Percentiles rank a stretch among this genome's conserved stretches.
These are phyloP conservation scores for Raffaelea albimanens DNA, from an alignment of 2,329 filamentous ascomycete genomes.

Conservation along the genomic window DNA sequence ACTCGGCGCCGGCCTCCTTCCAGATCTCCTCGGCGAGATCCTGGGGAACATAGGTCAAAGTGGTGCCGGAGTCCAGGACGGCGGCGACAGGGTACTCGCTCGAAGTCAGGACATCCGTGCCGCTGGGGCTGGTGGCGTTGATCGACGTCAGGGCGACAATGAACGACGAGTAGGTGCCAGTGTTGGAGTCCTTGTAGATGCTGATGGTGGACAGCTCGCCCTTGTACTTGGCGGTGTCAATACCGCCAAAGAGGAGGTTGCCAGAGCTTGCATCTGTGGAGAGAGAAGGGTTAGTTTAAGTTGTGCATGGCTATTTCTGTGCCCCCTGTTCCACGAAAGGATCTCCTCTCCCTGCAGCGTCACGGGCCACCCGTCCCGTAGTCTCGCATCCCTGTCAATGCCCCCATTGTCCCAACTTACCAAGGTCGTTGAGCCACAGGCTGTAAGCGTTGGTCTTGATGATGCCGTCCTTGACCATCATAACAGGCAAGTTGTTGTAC, in stretches of 20 bases:
- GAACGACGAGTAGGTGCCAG: constrained; percentile 32
- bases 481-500: constrained; percentile 54
- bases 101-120: constrained; percentile 36
- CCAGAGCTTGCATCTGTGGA: constrained; percentile 47
- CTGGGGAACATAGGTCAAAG: constrained; percentile 58
- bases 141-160: constrained; percentile 38
- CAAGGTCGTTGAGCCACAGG: constrained; percentile 53
- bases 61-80: constrained; percentile 68
- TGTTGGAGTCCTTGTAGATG: constrained; percentile 37
- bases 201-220: constrained; percentile 54
- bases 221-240: constrained; percentile 64
- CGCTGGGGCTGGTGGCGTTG: constrained; percentile 36
- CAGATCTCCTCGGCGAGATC: constrained; percentile 45
- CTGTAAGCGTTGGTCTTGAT: constrained; percentile 64
- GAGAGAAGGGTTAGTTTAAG: no score
- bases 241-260: constrained; percentile 69
- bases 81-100: constrained; percentile 41
- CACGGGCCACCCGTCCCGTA: no score
- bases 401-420: constrained; percentile 15
- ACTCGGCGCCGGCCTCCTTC: constrained; percentile 44
- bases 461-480: constrained; percentile 51
- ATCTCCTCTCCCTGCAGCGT: no score
- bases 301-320: constrained; percentile 7
- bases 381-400: constrained; percentile 7
- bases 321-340: no score